Conservation (phyloP, 2,329 filamentous ascomycete genomes). For the Hirsutella thompsonii region DNA sequence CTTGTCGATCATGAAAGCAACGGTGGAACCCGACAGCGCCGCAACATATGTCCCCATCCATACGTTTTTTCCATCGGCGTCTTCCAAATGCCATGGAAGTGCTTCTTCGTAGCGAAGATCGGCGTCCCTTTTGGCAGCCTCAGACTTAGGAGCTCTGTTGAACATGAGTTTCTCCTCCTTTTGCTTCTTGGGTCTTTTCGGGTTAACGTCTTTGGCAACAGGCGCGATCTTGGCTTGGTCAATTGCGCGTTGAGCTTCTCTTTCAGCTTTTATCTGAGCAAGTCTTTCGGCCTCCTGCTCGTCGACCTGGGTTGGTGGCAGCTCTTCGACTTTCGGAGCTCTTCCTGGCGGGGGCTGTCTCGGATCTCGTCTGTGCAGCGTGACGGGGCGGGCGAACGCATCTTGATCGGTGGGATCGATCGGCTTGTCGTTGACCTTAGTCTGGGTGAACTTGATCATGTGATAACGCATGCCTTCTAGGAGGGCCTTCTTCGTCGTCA, state of each 20-base stretch:
- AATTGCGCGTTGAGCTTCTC: constrained; percentile 72
- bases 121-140: constrained; percentile 65
- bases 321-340: constrained; percentile 46
- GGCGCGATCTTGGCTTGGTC: constrained; percentile 92
- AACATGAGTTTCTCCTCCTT: constrained; percentile 80
- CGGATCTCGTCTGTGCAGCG: constrained; percentile 80
- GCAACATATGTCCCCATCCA: constrained; percentile 90
- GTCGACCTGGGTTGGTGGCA: constrained; percentile 30
- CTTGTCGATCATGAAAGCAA: constrained; percentile 62
- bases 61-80: constrained; percentile 88
- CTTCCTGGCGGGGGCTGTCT: constrained; percentile 53
- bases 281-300: constrained; percentile 48
- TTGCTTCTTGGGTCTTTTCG: constrained; percentile 46
- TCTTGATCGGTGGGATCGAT: constrained; percentile 57
- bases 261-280: constrained; percentile 62
- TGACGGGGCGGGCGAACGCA: constrained; percentile 78
- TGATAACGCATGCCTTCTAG: constrained; percentile 75
- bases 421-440: constrained; percentile 43
- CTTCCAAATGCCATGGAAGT: constrained; percentile 90
- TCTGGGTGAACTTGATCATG: constrained; percentile 64
- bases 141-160: constrained; percentile 64
- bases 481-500: constrained; percentile 71
- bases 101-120: constrained; percentile 85
- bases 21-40: constrained; percentile 73
- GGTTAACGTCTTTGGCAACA: constrained; percentile 45